These are phyloP conservation scores for Berkeleyomyces basicola DNA, from an alignment of 2,329 filamentous ascomycete genomes.

Conservation along the genomic window DNA sequence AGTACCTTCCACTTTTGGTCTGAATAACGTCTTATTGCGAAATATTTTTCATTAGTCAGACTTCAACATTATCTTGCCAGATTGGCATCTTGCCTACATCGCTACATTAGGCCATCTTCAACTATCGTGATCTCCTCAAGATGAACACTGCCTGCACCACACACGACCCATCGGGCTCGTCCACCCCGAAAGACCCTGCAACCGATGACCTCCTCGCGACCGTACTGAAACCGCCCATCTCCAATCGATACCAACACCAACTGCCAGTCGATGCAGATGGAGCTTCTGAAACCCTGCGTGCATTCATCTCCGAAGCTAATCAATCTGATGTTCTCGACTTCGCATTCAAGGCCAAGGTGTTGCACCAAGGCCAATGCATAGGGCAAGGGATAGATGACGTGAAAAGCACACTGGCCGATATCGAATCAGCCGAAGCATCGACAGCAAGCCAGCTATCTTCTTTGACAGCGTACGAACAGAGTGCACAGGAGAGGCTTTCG, in stretches of 20 bases:
- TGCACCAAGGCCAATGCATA: slow-evolving; percentile 6
- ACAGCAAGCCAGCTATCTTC: slow-evolving; percentile 8
- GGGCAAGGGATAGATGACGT: slow-evolving; percentile 3
- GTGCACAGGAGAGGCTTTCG: slow-evolving; percentile 2
- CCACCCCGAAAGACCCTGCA: not conserved
- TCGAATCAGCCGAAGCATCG: slow-evolving; percentile 8
- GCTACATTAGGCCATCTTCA: not conserved
- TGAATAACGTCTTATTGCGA: not conserved
- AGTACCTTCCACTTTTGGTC: not conserved
- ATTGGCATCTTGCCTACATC: not conserved
- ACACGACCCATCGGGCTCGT: not conserved
- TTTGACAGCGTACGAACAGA: not conserved
- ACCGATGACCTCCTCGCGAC: not conserved
- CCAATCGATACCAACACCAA: not conserved
- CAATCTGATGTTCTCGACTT: slow-evolving; percentile 8
- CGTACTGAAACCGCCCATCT: not conserved
- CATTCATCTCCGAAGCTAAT: slow-evolving; percentile 5
- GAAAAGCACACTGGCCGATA: slow-evolving; percentile 7
- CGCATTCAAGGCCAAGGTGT: slow-evolving; percentile 11
- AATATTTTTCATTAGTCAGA: not conserved
- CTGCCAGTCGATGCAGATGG: not conserved
- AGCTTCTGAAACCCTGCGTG: slow-evolving; percentile 1
- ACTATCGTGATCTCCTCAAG: not conserved
- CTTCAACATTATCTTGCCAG: not conserved
- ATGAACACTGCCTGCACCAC: not conserved